Conservation (phyloP, 1,284 basidiomycete genomes). For the Trametes sp. region DNA sequence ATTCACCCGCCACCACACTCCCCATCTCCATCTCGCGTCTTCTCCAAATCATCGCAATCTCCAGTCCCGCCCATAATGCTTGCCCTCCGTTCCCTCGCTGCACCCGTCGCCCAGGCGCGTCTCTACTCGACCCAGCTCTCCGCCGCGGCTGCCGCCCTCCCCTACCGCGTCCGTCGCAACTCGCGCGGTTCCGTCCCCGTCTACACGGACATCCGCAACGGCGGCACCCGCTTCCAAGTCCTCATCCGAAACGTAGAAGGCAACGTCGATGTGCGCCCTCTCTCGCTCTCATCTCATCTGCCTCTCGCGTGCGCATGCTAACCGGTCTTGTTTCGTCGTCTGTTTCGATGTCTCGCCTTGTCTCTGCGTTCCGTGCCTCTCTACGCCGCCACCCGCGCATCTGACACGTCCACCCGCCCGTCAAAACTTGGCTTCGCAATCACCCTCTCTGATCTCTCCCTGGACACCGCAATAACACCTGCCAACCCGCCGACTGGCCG, state of each 20-base stretch:
- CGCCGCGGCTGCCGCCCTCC: constrained; percentile 32
- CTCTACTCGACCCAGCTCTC: constrained; percentile 21
- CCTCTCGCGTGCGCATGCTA: constrained; percentile 20
- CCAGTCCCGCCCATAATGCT: constrained; percentile 22
- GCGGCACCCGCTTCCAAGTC: constrained; percentile 59
- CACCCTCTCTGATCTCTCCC: not conserved
- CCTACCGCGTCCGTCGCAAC: constrained; percentile 72
- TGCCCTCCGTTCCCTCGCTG: constrained; percentile 13
- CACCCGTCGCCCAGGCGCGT: constrained; percentile 21
- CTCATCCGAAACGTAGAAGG: constrained; percentile 58
- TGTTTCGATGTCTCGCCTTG: not conserved
- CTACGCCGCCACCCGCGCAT: not conserved
- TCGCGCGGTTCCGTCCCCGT: constrained; percentile 70
- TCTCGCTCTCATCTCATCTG: constrained; percentile 12
- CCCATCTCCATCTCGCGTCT: not conserved
- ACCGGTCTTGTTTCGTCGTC: not conserved
- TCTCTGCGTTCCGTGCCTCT: not conserved
- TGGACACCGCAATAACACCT: constrained; percentile 4
- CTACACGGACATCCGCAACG: constrained; percentile 75
- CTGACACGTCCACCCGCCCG: not conserved
- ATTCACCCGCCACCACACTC: not conserved
- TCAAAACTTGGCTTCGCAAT: constrained; percentile 9
- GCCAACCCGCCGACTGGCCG: no score
- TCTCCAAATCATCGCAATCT: not conserved
- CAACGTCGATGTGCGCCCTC: constrained; percentile 46